Evolutionary conservation across 352 stramenopile species (phyloP).

Genomic region (Phytophthora ramorum): DNA sequence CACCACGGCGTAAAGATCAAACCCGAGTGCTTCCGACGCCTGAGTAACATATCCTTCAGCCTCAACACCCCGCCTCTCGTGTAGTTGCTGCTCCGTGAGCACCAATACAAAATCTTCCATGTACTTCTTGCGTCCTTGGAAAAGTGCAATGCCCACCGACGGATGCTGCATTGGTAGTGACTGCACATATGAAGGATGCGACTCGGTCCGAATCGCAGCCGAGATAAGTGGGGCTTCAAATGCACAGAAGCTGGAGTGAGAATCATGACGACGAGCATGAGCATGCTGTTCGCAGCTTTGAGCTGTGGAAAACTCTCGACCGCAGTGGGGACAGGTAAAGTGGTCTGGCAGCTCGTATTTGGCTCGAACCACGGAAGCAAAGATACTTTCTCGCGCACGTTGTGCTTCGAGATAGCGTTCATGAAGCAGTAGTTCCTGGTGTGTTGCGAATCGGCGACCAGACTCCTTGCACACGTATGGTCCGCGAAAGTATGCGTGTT

Average conservation of each 20-base stretch:
- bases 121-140: slow-evolving; percentile 93
- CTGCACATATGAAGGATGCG: slow-evolving; percentile 16
- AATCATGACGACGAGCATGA: slow-evolving; percentile 52
- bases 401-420: slow-evolving; percentile 72
- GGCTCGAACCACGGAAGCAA: slow-evolving; percentile 59
- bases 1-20: slow-evolving; percentile 94
- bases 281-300: slow-evolving; percentile 67
- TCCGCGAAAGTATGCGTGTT: slow-evolving; percentile 89
- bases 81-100: slow-evolving; percentile 36
- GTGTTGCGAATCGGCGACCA: slow-evolving; percentile 69
- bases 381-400: slow-evolving; percentile 46
- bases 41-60: not conserved
- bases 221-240: slow-evolving; percentile 48
- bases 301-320: slow-evolving; percentile 67
- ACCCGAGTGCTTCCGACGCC: slow-evolving; percentile 28
- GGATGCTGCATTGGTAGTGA: slow-evolving; percentile 6
- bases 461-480: slow-evolving; percentile 75
- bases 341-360: slow-evolving; percentile 55
- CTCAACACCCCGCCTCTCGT: not conserved
- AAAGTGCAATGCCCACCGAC: slow-evolving; percentile 54
- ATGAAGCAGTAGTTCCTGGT: slow-evolving; percentile 63
- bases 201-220: slow-evolving; percentile 33
- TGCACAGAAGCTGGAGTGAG: slow-evolving; percentile 57
- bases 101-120: slow-evolving; percentile 92
- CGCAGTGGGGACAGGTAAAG: slow-evolving; percentile 71